These are phyloP conservation scores for Rubia occidens DNA, from an alignment of 305 asterid species.

Conservation along the genomic window DNA sequence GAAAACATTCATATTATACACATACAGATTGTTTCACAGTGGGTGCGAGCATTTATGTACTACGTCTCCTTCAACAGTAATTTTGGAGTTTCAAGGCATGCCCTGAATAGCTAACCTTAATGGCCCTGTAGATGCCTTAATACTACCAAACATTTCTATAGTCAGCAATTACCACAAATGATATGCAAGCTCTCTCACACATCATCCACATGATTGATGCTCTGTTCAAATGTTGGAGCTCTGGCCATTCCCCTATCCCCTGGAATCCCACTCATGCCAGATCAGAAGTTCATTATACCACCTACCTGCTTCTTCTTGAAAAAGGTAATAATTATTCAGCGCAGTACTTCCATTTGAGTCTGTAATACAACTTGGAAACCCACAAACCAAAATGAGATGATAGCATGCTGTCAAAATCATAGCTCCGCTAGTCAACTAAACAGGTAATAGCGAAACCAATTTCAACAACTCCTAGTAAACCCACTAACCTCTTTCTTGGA, in stretches of 20 bases:
- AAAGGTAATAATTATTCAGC: background rate
- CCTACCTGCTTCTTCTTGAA: background rate
- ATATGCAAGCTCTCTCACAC: background rate
- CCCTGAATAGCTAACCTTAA: background rate
- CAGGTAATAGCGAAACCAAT: background rate
- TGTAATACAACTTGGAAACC: background rate
- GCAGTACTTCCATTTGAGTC: background rate
- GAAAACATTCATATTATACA: background rate
- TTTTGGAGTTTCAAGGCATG: too few species aligned
- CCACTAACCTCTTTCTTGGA: background rate
- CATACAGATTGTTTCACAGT: background rate
- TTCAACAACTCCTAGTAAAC: background rate
- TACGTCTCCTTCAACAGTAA: background rate
- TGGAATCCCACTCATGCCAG: background rate
- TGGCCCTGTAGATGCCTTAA: background rate
- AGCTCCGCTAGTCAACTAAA: background rate
- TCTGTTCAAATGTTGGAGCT: background rate
- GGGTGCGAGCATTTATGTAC: background rate
- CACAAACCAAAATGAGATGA: background rate
- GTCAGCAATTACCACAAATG: background rate
- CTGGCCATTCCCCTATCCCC: background rate
- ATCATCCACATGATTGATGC: background rate
- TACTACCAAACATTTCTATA: background rate
- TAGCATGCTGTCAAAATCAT: constrained; percentile 1
- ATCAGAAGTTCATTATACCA: background rate